A percentile compares a stretch with the other conserved stretches of the same genome.
Conservation (phyloP, 371 early-diverging fungal species). For the Fennellomyces sp. region DNA sequence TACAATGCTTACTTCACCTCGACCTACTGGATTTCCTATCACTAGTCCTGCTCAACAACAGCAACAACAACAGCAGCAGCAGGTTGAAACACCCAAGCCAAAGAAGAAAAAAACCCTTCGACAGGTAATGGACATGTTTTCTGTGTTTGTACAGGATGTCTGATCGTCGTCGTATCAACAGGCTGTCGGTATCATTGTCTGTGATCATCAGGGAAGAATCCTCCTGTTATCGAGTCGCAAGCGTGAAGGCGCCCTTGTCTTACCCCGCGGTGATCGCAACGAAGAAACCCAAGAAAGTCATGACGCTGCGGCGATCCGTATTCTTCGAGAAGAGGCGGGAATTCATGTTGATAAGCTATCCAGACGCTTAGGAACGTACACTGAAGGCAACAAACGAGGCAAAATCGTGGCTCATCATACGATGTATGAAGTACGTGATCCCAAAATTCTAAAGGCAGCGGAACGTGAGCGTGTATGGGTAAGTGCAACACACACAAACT, state of each 20-base stretch:
- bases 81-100: neutral
- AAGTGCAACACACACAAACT: conserved; percentile 14
- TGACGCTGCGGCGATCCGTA: conserved; percentile 41
- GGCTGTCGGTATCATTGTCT: conserved; percentile 43
- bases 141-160: neutral
- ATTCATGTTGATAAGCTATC: conserved; percentile 17
- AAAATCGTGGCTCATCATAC: conserved; percentile 43
- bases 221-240: conserved; percentile 38
- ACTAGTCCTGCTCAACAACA: neutral
- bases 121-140: conserved; percentile 1
- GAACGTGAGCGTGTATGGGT: conserved; percentile 41
- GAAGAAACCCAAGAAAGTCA: conserved; percentile 22
- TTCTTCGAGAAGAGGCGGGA: conserved; percentile 38
- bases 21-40: neutral
- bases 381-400: conserved; percentile 47
- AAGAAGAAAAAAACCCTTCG: conserved; percentile 18
- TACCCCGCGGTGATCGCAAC: conserved; percentile 43
- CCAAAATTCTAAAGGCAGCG: conserved; percentile 21
- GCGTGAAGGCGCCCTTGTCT: conserved; percentile 34
- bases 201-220: conserved; percentile 27
- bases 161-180: neutral
- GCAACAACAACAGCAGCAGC: neutral
- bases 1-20: conserved; percentile 1
- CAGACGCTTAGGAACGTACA: conserved; percentile 35
- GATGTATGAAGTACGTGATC: conserved; percentile 45